Evolutionary conservation across 805 yeast species (phyloP).

Genomic region (Lachancea waltii): DNA sequence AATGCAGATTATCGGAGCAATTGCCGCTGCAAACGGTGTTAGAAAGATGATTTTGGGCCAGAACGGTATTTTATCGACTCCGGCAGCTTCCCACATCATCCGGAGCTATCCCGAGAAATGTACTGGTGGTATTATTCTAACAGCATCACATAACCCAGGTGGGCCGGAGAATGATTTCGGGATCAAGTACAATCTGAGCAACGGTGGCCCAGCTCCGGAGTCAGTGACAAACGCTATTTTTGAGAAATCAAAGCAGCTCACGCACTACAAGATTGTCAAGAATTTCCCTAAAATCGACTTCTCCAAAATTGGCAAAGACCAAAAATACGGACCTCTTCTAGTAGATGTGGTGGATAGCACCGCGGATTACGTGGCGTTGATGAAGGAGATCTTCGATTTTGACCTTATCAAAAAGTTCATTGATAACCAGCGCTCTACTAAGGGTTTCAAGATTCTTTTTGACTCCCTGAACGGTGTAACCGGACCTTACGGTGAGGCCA

Average conservation of each 20-base stretch:
- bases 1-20: constrained; percentile 71
- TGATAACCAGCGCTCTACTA: constrained; percentile 38
- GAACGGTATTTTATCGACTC: constrained; percentile 84
- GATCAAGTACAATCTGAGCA: constrained; percentile 87
- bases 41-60: constrained; percentile 80
- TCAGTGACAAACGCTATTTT: constrained; percentile 82
- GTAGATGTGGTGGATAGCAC: constrained; percentile 83
- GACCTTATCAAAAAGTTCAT: constrained; percentile 69
- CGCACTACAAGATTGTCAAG: constrained; percentile 50
- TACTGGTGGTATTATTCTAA: constrained; percentile 92
- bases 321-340: constrained; percentile 50
- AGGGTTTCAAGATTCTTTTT: constrained; percentile 67
- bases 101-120: constrained; percentile 54
- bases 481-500: constrained; percentile 87
- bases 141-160: constrained; percentile 98
- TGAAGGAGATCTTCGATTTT: constrained; percentile 85
- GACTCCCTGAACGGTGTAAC: constrained; percentile 94
- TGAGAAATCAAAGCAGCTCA: constrained; percentile 55
- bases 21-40: constrained; percentile 90
- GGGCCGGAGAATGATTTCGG: constrained; percentile 91
- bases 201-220: constrained; percentile 99
- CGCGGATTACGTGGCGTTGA: constrained; percentile 64
- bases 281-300: constrained; percentile 64
- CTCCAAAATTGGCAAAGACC: constrained; percentile 44
- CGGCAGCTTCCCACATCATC: constrained; percentile 92